phyloP scores from a whole-genome alignment of 208 protist species.

The Endotrypanum monterogeii region DNA sequence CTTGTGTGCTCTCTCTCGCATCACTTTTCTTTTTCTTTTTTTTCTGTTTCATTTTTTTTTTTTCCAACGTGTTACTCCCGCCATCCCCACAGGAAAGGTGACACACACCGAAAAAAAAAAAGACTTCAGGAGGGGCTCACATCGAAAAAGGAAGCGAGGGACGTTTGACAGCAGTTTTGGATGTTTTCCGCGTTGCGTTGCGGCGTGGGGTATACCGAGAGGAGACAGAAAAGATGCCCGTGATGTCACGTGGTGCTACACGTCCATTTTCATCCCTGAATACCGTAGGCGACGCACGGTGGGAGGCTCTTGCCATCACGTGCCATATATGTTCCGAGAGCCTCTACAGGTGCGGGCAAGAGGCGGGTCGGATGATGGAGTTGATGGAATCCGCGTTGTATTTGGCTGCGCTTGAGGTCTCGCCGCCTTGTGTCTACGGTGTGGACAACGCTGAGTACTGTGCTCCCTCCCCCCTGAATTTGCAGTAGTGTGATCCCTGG shows the following conservation, averaged over 20 bases:
- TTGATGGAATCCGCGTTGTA: not conserved
- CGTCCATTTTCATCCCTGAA: not conserved
- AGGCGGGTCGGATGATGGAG: not conserved
- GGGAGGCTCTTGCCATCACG: not conserved
- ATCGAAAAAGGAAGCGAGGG: too few species aligned
- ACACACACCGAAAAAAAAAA: too few species aligned
- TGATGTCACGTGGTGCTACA: not conserved
- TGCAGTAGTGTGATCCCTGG: too few species aligned
- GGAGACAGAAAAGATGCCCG: not conserved
- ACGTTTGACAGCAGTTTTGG: too few species aligned
- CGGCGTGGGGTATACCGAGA: not conserved
- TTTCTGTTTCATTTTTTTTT: too few species aligned
- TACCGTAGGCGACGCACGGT: not conserved
- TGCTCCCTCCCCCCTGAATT: too few species aligned
- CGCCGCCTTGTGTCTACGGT: not conserved
- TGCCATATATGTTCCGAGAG: not conserved
- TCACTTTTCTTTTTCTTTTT: too few species aligned
- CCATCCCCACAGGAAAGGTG: too few species aligned
- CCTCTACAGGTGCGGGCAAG: not conserved
- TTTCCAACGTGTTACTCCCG: too few species aligned
- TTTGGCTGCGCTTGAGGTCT: not conserved
- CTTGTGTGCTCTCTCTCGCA: too few species aligned
- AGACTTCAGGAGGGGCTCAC: too few species aligned
- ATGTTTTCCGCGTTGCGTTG: not conserved
- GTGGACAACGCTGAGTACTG: too few species aligned